Conservation (phyloP, 441 rosid species). For the Metrosideros polymorpha region DNA sequence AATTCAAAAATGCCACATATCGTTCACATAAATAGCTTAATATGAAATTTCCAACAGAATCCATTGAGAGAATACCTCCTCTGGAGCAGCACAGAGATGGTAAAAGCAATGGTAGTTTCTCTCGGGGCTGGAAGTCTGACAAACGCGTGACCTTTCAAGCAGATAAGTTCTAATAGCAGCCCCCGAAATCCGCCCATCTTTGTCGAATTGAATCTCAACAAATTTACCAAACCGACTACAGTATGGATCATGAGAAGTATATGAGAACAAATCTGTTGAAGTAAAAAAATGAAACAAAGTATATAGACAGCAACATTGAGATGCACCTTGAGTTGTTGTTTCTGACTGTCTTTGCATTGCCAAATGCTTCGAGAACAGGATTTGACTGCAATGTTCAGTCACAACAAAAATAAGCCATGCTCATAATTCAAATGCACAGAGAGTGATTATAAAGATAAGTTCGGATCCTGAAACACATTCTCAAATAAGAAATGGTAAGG, state of each 20-base stretch:
- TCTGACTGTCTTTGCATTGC: slow-evolving; percentile 66
- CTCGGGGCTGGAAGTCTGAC: slow-evolving; percentile 67
- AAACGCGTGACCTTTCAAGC: slow-evolving; percentile 69
- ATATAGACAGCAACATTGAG: neutral
- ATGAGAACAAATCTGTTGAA: neutral
- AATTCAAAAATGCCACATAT: neutral
- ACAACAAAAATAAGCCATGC: neutral
- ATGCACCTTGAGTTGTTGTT: slow-evolving; percentile 62
- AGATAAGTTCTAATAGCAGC: slow-evolving; percentile 70
- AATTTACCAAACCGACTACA: slow-evolving; percentile 73
- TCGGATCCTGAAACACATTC: neutral
- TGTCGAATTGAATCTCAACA: slow-evolving; percentile 71
- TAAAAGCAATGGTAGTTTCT: slow-evolving; percentile 73
- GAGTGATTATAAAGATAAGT: neutral
- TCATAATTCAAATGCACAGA: neutral
- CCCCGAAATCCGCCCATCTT: slow-evolving; percentile 68
- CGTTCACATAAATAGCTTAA: neutral
- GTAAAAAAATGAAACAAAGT: neutral
- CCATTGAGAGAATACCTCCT: slow-evolving; percentile 30
- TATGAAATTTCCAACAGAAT: neutral
- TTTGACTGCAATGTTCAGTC: slow-evolving; percentile 36
- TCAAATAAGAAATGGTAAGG: neutral
- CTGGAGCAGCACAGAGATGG: slow-evolving; percentile 71
- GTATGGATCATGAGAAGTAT: slow-evolving; percentile 1
- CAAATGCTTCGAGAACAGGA: slow-evolving; percentile 71